Evolutionary conservation across 2,329 filamentous ascomycete genomes (phyloP), one percentile per base, ranked within the genome.

Genomic region (Blumeria hordei): DNA sequence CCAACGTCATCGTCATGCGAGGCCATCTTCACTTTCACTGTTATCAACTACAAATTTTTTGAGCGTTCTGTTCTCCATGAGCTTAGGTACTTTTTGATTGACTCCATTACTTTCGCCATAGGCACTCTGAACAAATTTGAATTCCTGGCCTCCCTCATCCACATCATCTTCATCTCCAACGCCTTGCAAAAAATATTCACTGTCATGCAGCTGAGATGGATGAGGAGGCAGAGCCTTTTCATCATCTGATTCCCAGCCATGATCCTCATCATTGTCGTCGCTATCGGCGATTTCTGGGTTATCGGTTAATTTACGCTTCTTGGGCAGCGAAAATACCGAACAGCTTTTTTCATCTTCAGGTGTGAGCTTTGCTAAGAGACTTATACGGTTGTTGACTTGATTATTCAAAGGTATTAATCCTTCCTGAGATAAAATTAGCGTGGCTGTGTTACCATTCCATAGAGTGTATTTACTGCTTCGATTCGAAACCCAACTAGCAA

Each of bases 181-280:
- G 7, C 54, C 54, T 32, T 80, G 68, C 37, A 81, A 67, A 47
- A 80, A 68, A 62, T 81, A 78, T 61, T 82, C 78, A 60, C 77
- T 81, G 18, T 78, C 78, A 66, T 81, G 78, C 76, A 77, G 81
- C 64, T 81, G 78, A 8, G 77, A 76, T n/a, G 77, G 77, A 66
- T 74, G 74, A 3, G 68, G 69, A 10, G 78, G 77, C 61, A 80
- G 68, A 53, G 74, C 72, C 55, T 75, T 74, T 56, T 82, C 80
- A 60, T 81, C 78, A 47, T 78, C 75, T 54, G 83, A 76, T 41
- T 74, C 75, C 82, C 82, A 87, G 12, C 80, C 81, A 62, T 85
- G 85, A 62, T 84, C 78, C 59, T 85, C 81, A 57, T 82, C 79
- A 14, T 72, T 71, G 59, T 64, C 62, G 45, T 80, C 77, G 58